These are phyloP conservation scores for Trichomonas tenax DNA, from an alignment of 208 protist species.

Conservation along the genomic window DNA sequence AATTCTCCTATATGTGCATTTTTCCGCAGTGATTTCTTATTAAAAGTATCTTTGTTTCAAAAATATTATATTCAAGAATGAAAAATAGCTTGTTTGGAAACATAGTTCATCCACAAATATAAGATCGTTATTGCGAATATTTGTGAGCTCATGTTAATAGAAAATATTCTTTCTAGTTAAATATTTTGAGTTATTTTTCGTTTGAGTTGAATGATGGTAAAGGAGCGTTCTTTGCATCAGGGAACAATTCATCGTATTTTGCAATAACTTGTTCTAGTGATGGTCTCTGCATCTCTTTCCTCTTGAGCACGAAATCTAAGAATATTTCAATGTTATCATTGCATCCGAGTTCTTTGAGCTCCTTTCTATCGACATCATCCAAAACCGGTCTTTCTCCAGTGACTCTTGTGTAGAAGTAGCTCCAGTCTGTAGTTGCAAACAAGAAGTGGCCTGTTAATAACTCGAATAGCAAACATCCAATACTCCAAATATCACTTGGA, in stretches of 20 bases:
- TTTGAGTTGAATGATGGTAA: background rate
- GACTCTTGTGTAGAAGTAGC: background rate
- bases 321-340: background rate
- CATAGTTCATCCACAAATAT: no score
- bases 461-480: slow-evolving; percentile 33
- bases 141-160: no score
- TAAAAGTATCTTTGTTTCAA: no score
- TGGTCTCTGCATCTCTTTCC: background rate
- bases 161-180: no score
- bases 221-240: background rate
- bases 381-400: background rate
- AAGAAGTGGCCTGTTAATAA: slow-evolving; percentile 32
- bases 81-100: no score
- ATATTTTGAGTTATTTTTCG: no score
- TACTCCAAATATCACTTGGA: slow-evolving; percentile 29
- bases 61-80: no score
- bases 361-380: background rate
- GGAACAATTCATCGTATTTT: slow-evolving; percentile 12
- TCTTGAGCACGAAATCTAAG: background rate
- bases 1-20: no score
- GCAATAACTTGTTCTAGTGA: background rate
- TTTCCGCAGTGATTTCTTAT: no score
- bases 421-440: slow-evolving; percentile 17
- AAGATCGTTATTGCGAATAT: no score
- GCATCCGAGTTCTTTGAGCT: background rate